Evolutionary conservation across 2,329 filamentous ascomycete genomes (phyloP).

Genomic region (Elsinoe australis): DNA sequence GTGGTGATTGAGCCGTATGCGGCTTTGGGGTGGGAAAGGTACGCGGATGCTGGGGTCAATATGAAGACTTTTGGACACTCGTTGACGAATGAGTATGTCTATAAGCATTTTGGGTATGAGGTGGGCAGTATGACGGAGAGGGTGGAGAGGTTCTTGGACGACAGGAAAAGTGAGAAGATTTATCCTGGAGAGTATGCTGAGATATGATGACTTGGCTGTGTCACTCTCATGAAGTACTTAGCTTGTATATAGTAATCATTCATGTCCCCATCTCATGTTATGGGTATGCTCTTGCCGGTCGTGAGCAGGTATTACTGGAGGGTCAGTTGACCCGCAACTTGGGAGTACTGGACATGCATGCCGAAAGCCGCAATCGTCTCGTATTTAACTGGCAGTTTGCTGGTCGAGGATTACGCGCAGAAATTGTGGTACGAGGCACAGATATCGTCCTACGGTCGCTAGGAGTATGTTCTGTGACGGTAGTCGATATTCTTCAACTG

Average conservation of each 20-base stretch:
- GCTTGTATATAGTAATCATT: conserved; percentile 1
- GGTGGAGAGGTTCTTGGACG: conserved; percentile 32
- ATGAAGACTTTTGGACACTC: conserved; percentile 51
- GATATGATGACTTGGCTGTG: background rate
- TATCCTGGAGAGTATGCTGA: conserved; percentile 11
- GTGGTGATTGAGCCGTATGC: conserved; percentile 56
- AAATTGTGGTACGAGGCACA: background rate
- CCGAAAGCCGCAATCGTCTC: too few species aligned
- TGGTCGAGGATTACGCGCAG: too few species aligned
- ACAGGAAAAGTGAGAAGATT: conserved; percentile 26
- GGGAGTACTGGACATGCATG: too few species aligned
- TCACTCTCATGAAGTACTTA: background rate
- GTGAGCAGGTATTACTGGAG: too few species aligned
- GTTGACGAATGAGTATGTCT: conserved; percentile 47
- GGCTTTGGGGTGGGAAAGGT: conserved; percentile 53
- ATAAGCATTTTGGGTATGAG: conserved; percentile 51
- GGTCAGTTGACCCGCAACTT: background rate
- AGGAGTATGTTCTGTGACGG: too few species aligned
- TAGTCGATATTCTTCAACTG: too few species aligned
- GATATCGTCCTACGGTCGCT: too few species aligned
- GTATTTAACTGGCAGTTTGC: too few species aligned
- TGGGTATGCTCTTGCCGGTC: too few species aligned
- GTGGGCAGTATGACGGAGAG: conserved; percentile 38
- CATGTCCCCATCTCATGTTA: too few species aligned
- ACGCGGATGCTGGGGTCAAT: conserved; percentile 49